A percentile compares a stretch with the other conserved stretches of the same genome.
These are phyloP conservation scores for Austropuccinia psidii DNA, from an alignment of 1,284 basidiomycete species.

Conservation along the genomic window DNA sequence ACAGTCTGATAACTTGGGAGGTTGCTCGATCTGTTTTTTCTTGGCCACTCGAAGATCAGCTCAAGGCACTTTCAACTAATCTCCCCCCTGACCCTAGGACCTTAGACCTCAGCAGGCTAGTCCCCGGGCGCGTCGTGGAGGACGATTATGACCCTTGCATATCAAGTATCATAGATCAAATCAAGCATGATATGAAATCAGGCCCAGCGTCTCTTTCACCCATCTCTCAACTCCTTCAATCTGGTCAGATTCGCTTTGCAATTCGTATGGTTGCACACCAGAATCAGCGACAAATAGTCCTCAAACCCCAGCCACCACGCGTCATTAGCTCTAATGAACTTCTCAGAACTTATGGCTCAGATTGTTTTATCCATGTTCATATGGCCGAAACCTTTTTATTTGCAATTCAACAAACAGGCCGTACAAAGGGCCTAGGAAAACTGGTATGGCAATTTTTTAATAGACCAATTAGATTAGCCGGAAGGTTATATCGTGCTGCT, in stretches of 20 bases:
- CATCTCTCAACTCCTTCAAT: not conserved
- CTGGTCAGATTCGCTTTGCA: conserved; percentile 10
- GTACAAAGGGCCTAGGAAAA: not conserved
- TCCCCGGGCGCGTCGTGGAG: not conserved
- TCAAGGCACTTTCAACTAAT: not conserved
- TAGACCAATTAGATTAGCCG: not conserved
- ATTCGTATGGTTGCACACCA: conserved; percentile 7
- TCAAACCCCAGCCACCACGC: not conserved
- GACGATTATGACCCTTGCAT: not conserved
- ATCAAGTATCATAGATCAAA: not conserved
- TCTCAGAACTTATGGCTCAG: conserved; percentile 16
- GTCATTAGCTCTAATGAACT: not conserved
- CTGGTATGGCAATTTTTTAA: conserved; percentile 19
- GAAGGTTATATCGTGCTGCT: conserved; percentile 8
- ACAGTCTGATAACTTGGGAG: conserved; percentile 20
- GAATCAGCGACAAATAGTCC: not conserved
- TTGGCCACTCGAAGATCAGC: not conserved
- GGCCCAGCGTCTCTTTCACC: not conserved
- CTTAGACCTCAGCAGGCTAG: not conserved
- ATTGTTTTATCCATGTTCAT: conserved; percentile 24
- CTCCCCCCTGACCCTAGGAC: conserved; percentile 13
- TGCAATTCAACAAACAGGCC: not conserved
- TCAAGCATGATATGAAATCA: not conserved
- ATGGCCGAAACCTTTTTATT: not conserved
- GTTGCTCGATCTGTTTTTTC: not conserved